Percentiles rank a stretch among this genome's conserved stretches.
These are phyloP conservation scores for Euphrasia confusa DNA, from an alignment of 257 asterid species.

Conservation along the genomic window DNA sequence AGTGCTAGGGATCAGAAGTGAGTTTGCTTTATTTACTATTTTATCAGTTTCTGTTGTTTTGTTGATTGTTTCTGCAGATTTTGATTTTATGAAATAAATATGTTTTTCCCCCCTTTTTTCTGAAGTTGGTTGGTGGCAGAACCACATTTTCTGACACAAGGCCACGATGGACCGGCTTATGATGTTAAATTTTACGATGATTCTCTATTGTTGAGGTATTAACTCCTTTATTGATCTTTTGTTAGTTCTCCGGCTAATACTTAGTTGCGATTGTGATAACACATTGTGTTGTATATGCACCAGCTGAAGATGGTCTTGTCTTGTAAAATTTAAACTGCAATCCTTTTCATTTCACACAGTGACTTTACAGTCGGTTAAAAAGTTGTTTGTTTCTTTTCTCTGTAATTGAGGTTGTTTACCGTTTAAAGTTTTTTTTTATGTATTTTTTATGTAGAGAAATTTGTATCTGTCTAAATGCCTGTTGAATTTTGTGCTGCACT, in stretches of 20 bases:
- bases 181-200: slow-evolving; percentile 89
- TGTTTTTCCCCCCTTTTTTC: slow-evolving; percentile 5
- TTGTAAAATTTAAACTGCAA: neutral
- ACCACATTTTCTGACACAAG: slow-evolving; percentile 58
- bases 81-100: slow-evolving; percentile 5
- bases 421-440: neutral
- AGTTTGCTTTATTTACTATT: slow-evolving; percentile 20
- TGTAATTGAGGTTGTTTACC: slow-evolving; percentile 3
- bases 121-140: slow-evolving; percentile 67
- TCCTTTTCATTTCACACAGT: slow-evolving; percentile 1
- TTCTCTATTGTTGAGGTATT: slow-evolving; percentile 67
- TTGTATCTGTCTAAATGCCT: slow-evolving; percentile 10
- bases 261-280: neutral
- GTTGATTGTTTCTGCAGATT: slow-evolving; percentile 5
- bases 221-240: neutral
- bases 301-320: slow-evolving; percentile 14
- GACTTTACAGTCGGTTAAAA: neutral
- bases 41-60: slow-evolving; percentile 4
- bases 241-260: neutral
- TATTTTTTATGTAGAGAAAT: neutral
- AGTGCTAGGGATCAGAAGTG: slow-evolving; percentile 45
- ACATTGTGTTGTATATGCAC: slow-evolving; percentile 1
- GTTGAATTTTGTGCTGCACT: slow-evolving; percentile 23
- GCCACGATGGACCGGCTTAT: slow-evolving; percentile 95
- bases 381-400: neutral